Evolutionary conservation across 495 filamentous ascomycete species (phyloP).

Genomic region (Aspergillus kassunensis): DNA sequence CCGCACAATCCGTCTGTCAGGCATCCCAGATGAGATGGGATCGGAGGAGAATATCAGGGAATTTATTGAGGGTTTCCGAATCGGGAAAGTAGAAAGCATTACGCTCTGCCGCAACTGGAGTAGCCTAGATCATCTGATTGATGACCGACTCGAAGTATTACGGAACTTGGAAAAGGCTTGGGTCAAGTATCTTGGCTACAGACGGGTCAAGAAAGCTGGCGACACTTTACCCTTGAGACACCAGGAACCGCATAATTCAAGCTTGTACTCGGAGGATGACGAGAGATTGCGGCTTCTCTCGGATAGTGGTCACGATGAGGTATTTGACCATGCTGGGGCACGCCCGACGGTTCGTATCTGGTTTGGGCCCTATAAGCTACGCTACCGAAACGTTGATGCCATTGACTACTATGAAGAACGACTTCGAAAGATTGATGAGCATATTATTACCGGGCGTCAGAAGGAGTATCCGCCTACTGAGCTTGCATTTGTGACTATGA

Average conservation of each 20-base stretch:
- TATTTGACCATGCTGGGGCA: slow-evolving; percentile 35
- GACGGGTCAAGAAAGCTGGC: slow-evolving; percentile 42
- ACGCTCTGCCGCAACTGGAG: slow-evolving; percentile 86
- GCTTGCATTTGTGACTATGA: slow-evolving; percentile 94
- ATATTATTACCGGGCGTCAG: slow-evolving; percentile 63
- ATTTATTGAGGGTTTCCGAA: slow-evolving; percentile 79
- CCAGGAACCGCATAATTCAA: slow-evolving; percentile 39
- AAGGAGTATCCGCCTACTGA: slow-evolving; percentile 76
- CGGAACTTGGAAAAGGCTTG: slow-evolving; percentile 80
- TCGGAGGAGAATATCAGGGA: slow-evolving; percentile 81
- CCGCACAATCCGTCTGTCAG: slow-evolving; percentile 85
- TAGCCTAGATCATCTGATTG: slow-evolving; percentile 71
- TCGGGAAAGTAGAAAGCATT: slow-evolving; percentile 91
- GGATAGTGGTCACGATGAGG: slow-evolving; percentile 31
- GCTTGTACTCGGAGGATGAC: slow-evolving; percentile 35
- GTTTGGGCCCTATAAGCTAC: slow-evolving; percentile 73
- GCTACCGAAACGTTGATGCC: slow-evolving; percentile 73
- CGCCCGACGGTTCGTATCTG: slow-evolving; percentile 73
- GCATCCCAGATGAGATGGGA: slow-evolving; percentile 74
- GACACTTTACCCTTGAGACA: slow-evolving; percentile 49
- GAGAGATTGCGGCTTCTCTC: slow-evolving; percentile 53
- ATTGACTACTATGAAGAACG: slow-evolving; percentile 91
- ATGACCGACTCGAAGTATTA: slow-evolving; percentile 59
- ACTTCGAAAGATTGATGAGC: slow-evolving; percentile 74
- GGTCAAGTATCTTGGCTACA: slow-evolving; percentile 63